A percentile compares a stretch with the other conserved stretches of the same genome.
Evolutionary conservation across 2,329 filamentous ascomycete species (phyloP).

Genomic region (Sporothrix phasma): DNA sequence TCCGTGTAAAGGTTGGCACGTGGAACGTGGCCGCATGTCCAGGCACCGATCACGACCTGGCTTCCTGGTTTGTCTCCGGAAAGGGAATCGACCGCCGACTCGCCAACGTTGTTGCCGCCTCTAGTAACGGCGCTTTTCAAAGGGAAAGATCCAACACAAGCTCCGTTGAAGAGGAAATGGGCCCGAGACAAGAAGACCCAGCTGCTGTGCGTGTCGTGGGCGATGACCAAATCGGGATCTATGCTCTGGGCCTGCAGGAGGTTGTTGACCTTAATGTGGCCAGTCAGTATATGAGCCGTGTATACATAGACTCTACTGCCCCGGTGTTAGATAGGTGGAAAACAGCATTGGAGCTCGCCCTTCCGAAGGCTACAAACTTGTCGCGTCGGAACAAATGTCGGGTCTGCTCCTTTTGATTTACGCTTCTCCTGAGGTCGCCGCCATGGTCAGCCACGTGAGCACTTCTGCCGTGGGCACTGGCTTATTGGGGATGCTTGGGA

Average conservation of each 20-base stretch:
- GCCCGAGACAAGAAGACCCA: constrained; percentile 24
- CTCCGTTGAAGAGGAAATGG: constrained; percentile 22
- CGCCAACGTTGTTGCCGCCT: constrained; percentile 40
- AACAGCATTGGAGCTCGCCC: constrained; percentile 57
- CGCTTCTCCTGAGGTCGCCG: constrained; percentile 64
- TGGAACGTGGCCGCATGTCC: constrained; percentile 90
- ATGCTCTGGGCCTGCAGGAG: constrained; percentile 85
- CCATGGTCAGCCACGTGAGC: constrained; percentile 71
- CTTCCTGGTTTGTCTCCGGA: constrained; percentile 76
- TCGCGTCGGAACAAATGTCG: constrained; percentile 76
- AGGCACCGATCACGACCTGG: constrained; percentile 79
- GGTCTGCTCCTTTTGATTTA: constrained; percentile 79
- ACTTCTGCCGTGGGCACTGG: constrained; percentile 80
- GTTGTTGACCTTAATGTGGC: constrained; percentile 77
- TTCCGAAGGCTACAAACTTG: constrained; percentile 69
- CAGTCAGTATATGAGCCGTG: constrained; percentile 61
- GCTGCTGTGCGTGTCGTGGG: constrained; percentile 38
- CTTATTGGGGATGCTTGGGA: constrained; percentile 85
- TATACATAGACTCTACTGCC: constrained; percentile 60
- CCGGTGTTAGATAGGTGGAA: constrained; percentile 66
- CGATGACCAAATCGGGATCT: constrained; percentile 69
- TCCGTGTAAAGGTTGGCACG: constrained; percentile 81
- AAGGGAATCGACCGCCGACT: constrained; percentile 58
- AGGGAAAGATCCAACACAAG: constrained; percentile 37
- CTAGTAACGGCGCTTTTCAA: constrained; percentile 30